These are phyloP conservation scores for Quercus phellos DNA, from an alignment of 331 rosid species.

Conservation along the genomic window DNA sequence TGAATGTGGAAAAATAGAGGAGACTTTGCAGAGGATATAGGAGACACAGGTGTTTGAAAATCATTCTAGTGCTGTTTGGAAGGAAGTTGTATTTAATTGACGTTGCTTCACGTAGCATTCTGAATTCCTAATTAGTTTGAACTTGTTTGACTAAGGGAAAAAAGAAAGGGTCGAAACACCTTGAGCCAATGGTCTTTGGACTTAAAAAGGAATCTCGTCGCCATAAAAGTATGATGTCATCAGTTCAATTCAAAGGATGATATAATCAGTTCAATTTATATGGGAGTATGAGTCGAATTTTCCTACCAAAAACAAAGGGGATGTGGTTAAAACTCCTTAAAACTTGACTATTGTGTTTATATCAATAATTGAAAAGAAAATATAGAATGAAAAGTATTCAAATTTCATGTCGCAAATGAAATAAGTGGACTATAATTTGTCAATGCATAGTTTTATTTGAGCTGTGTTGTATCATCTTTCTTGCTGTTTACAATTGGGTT, in stretches of 20 bases:
- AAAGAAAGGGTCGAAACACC: background rate
- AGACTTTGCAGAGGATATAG: background rate
- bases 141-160: too few relatives aligned
- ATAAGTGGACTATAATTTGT: background rate
- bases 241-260: background rate
- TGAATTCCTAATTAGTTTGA: background rate
- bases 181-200: background rate
- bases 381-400: too few relatives aligned
- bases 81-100: background rate
- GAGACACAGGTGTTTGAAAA: background rate
- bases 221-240: background rate
- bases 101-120: background rate
- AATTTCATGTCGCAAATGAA: too few relatives aligned
- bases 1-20: background rate
- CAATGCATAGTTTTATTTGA: background rate
- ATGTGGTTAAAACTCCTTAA: too few relatives aligned
- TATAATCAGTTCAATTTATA: background rate
- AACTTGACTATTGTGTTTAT: too few relatives aligned
- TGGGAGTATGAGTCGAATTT: too few relatives aligned
- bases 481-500: background rate
- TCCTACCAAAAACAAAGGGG: too few relatives aligned
- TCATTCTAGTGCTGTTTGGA: background rate
- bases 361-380: too few relatives aligned
- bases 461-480: background rate
- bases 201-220: background rate